These are phyloP conservation scores for Fusarium chaquense DNA, from an alignment of 2,329 filamentous ascomycete genomes.

Conservation along the genomic window DNA sequence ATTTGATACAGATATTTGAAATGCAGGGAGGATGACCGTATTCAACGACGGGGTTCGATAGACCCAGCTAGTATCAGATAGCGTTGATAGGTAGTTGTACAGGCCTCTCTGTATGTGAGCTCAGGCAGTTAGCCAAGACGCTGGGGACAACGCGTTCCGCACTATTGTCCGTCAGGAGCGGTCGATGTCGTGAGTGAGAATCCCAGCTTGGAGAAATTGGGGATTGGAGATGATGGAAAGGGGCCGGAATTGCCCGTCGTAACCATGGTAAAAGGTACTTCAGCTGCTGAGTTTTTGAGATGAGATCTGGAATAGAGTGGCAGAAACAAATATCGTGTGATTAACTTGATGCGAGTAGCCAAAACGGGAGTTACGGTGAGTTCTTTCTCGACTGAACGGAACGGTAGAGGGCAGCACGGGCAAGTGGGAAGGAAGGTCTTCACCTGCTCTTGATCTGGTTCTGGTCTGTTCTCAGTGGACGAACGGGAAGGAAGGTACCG, in stretches of 20 bases:
- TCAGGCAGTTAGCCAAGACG: conserved; percentile 24
- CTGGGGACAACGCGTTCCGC: conserved; percentile 3
- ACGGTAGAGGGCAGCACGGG: not conserved
- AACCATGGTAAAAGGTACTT: not conserved
- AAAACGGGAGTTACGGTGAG: conserved; percentile 11
- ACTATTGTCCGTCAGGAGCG: not conserved
- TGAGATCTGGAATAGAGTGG: not conserved
- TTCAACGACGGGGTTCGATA: conserved; percentile 19
- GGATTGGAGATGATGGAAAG: conserved; percentile 15
- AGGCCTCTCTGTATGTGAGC: conserved; percentile 18
- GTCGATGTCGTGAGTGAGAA: conserved; percentile 6
- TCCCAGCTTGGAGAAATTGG: conserved; percentile 10
- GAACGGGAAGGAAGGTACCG: conserved; percentile 20
- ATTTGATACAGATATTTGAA: conserved; percentile 11
- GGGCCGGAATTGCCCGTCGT: conserved; percentile 2
- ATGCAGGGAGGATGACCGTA: conserved; percentile 18
- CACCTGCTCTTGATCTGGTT: not conserved
- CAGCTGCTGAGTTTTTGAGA: not conserved
- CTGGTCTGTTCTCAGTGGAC: not conserved
- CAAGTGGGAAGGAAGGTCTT: not conserved
- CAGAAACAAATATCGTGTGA: conserved; percentile 1
- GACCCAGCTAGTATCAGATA: conserved; percentile 32
- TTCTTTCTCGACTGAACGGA: not conserved
- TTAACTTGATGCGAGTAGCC: not conserved
- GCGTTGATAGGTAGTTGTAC: conserved; percentile 16